Evolutionary conservation across 2,329 filamentous ascomycete genomes (phyloP).

Genomic region (Zymoseptoria brevis): DNA sequence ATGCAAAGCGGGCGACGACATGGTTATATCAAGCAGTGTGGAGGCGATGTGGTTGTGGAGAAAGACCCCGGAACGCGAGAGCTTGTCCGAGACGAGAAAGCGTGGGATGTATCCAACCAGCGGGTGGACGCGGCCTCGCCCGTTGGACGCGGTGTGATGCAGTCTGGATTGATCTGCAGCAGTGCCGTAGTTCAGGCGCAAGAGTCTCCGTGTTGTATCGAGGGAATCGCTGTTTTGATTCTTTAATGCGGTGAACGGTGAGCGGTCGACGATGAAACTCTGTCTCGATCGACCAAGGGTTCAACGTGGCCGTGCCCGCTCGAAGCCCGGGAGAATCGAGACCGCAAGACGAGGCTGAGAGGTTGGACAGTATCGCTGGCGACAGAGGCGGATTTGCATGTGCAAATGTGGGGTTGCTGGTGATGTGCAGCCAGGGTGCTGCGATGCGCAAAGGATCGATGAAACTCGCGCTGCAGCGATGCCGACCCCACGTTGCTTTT

Average conservation of each 20-base stretch:
- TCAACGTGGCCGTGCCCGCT: slow-evolving; percentile 3
- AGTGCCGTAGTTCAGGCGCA: slow-evolving; percentile 9
- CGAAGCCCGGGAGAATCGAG: slow-evolving; percentile 6
- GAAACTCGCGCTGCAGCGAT: not conserved
- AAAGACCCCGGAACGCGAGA: not conserved
- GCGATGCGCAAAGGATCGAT: not conserved
- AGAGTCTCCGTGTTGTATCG: slow-evolving; percentile 1
- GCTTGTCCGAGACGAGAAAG: not conserved
- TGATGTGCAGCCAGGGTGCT: not conserved
- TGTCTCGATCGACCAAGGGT: not conserved
- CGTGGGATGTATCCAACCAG: not conserved
- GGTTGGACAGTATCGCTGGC: not conserved
- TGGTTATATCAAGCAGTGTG: slow-evolving; percentile 12
- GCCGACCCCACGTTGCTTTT: not conserved
- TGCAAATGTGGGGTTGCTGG: not conserved
- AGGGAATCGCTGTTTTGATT: not conserved
- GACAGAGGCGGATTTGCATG: not conserved
- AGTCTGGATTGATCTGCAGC: not conserved
- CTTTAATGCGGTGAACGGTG: slow-evolving; percentile 9
- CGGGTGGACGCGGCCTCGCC: not conserved
- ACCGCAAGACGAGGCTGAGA: not conserved
- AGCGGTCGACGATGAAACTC: slow-evolving; percentile 6
- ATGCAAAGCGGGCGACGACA: slow-evolving; percentile 9
- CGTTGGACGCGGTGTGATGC: not conserved
- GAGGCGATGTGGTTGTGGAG: slow-evolving; percentile 1